Conservation (phyloP, 768 basidiomycete genomes). For the Jaapia argillacea region DNA sequence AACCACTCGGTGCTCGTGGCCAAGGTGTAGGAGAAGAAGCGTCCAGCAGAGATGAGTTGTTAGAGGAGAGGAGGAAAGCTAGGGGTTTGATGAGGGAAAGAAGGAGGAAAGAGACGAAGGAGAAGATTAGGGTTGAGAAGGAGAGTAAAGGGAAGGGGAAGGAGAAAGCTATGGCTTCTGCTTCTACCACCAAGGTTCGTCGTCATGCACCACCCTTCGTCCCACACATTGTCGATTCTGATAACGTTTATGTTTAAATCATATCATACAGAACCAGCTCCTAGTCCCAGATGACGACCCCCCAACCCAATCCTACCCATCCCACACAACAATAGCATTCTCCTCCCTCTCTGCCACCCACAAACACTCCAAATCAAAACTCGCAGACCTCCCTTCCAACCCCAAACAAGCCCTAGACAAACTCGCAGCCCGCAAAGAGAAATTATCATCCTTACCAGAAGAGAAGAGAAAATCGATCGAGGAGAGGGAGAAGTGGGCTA, state of each 20-base stretch:
- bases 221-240: constrained; percentile 4
- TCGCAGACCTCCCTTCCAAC: constrained; percentile 57
- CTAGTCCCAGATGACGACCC: constrained; percentile 60
- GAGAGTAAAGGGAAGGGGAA: constrained; percentile 44
- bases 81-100: constrained; percentile 79
- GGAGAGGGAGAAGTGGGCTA: constrained; percentile 83
- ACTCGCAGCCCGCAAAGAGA: constrained; percentile 66
- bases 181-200: constrained; percentile 45
- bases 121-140: constrained; percentile 62
- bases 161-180: constrained; percentile 32
- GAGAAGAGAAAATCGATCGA: constrained; percentile 75
- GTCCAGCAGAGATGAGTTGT: constrained; percentile 66
- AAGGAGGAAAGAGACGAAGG: constrained; percentile 76
- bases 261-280: constrained; percentile 59
- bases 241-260: too few species aligned
- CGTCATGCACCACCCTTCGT: background rate
- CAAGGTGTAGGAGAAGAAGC: constrained; percentile 29
- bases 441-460: constrained; percentile 65
- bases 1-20: too few species aligned
- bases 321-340: constrained; percentile 62
- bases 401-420: constrained; percentile 81
- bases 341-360: constrained; percentile 32
- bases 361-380: constrained; percentile 24
- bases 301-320: too few species aligned
- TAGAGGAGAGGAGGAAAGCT: constrained; percentile 71